These are phyloP conservation scores for Chlorella ohadii DNA, from an alignment of 139 green algal genomes.

Conservation along the genomic window DNA sequence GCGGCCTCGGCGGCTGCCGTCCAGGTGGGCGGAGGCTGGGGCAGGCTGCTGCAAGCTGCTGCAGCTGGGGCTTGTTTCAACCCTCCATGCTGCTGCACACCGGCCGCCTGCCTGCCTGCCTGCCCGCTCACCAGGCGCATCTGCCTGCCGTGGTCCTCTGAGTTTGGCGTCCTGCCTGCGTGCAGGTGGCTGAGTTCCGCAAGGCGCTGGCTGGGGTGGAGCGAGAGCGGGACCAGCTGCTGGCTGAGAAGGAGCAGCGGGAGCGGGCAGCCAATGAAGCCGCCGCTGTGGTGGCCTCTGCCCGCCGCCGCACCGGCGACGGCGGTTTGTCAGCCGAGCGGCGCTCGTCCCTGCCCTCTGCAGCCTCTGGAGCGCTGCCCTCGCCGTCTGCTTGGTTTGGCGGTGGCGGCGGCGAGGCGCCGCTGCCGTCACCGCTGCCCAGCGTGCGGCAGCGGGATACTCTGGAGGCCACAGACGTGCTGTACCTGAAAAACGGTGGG, in stretches of 20 bases:
- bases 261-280: neutral
- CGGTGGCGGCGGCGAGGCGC: neutral
- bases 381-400: neutral
- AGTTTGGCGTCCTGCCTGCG: too few species aligned
- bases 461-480: slow-evolving; percentile 41
- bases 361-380: neutral
- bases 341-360: too few species aligned
- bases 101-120: too few species aligned
- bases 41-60: neutral
- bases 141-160: too few species aligned
- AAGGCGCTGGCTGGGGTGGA: slow-evolving; percentile 10
- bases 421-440: slow-evolving; percentile 12
- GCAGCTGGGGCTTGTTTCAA: too few species aligned
- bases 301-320: slow-evolving; percentile 17
- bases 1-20: slow-evolving; percentile 13
- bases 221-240: slow-evolving; percentile 39
- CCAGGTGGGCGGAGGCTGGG: neutral
- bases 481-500: slow-evolving; percentile 43
- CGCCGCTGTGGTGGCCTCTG: neutral
- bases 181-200: slow-evolving; percentile 30
- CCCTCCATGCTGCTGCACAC: too few species aligned
- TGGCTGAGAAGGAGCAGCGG: slow-evolving; percentile 32
- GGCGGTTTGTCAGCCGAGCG: neutral
- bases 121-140: too few species aligned
- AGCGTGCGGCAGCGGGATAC: slow-evolving; percentile 22